These are phyloP conservation scores for Beta corolliflora DNA, from an alignment of 179 eudicot genomes.

Conservation along the genomic window DNA sequence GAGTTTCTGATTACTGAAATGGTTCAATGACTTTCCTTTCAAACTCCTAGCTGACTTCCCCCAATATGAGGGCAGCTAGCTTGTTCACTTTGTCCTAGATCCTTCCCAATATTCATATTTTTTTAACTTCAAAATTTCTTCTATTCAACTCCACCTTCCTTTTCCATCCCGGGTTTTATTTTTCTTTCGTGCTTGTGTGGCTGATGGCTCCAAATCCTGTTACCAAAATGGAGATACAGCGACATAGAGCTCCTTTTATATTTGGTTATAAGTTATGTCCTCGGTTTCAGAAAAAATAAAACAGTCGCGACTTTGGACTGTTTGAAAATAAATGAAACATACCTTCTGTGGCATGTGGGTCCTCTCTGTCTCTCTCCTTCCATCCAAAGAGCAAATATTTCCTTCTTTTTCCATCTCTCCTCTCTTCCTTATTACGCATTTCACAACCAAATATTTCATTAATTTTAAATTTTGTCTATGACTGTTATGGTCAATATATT, in stretches of 20 bases:
- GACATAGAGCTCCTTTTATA: no score
- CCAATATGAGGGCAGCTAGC: not conserved
- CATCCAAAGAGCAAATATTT: no score
- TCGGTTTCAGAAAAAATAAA: not conserved
- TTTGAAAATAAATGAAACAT: no score
- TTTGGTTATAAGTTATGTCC: not conserved
- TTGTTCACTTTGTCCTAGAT: not conserved
- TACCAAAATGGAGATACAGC: not conserved
- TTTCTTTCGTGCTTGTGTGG: not conserved
- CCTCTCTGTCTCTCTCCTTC: not conserved
- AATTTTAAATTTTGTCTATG: not conserved
- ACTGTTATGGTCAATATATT: not conserved
- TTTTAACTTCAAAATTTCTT: not conserved
- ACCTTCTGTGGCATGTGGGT: no score
- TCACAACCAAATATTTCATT: no score
- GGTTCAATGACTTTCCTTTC: not conserved
- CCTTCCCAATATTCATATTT: not conserved
- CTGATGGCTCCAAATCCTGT: not conserved
- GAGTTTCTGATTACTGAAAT: not conserved
- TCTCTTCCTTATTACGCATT: no score
- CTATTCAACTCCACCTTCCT: not conserved
- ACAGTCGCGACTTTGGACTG: no score
- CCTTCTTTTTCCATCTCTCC: no score
- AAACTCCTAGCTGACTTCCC: not conserved
- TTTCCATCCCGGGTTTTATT: not conserved